Evolutionary conservation across 1,284 basidiomycete species (phyloP).

Genomic region (Ceratobasidium sp.): DNA sequence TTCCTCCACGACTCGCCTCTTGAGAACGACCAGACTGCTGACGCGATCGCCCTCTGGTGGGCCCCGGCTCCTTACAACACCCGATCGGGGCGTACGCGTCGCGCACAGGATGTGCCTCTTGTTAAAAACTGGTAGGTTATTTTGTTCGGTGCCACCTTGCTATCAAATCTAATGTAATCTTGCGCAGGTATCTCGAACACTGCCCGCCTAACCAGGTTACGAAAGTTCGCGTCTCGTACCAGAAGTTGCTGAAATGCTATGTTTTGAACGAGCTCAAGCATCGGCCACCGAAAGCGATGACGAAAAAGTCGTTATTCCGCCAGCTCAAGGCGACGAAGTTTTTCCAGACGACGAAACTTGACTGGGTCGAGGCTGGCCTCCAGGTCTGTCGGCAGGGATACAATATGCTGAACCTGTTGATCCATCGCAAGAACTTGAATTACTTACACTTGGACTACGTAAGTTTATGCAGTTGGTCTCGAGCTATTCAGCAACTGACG

Average conservation of each 20-base stretch:
- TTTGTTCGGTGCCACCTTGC: neutral
- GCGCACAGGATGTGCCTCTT: conserved; percentile 94
- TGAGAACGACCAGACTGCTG: conserved; percentile 93
- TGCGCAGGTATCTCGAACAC: conserved; percentile 83
- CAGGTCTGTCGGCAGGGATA: conserved; percentile 99
- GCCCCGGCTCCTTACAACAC: conserved; percentile 96
- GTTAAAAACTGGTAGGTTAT: conserved; percentile 87
- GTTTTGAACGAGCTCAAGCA: conserved; percentile 95
- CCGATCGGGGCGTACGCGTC: conserved; percentile 91
- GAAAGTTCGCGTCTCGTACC: conserved; percentile 99
- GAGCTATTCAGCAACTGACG: neutral
- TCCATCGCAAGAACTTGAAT: conserved; percentile 99
- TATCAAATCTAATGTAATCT: neutral
- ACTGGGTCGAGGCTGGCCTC: conserved; percentile 99
- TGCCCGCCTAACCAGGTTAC: conserved; percentile 96
- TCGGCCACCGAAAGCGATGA: conserved; percentile 93
- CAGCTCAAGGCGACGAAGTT: conserved; percentile 99
- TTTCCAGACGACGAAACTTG: conserved; percentile 97
- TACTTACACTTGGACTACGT: conserved; percentile 90
- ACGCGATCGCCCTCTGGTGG: conserved; percentile 99
- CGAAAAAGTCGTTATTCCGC: conserved; percentile 96
- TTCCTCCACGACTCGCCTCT: conserved; percentile 87
- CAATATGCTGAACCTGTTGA: conserved; percentile 99
- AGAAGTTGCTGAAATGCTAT: conserved; percentile 97
- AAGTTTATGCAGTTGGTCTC: conserved; percentile 51